Conservation (phyloP, 2,329 filamentous ascomycete genomes). For the Thelonectria olida region DNA sequence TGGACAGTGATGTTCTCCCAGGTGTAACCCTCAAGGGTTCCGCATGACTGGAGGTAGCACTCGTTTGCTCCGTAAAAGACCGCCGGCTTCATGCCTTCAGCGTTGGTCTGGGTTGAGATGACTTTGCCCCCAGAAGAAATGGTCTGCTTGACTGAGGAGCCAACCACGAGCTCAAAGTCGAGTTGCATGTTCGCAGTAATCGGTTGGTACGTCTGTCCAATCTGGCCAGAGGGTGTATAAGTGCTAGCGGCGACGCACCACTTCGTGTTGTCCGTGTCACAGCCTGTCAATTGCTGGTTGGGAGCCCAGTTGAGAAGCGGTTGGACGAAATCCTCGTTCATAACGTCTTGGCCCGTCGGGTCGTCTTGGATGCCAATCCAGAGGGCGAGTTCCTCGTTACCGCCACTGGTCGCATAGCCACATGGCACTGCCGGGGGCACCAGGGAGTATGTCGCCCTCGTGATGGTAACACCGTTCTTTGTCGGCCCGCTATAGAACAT, state of each 20-base stretch:
- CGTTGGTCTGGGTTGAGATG: slow-evolving; percentile 24
- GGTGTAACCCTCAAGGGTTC: slow-evolving; percentile 13
- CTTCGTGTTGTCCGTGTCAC: slow-evolving; percentile 22
- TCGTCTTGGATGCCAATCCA: slow-evolving; percentile 27
- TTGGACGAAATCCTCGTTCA: slow-evolving; percentile 18
- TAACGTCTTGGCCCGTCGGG: slow-evolving; percentile 16
- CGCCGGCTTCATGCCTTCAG: slow-evolving; percentile 24
- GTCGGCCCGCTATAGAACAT: slow-evolving; percentile 24
- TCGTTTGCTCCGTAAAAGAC: slow-evolving; percentile 27
- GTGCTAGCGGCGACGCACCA: slow-evolving; percentile 24
- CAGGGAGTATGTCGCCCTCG: slow-evolving; percentile 19
- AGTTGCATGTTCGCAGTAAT: slow-evolving; percentile 7
- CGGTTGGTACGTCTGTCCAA: slow-evolving; percentile 14
- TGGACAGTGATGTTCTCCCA: slow-evolving; percentile 23
- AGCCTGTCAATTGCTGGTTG: slow-evolving; percentile 11
- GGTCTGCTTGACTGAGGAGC: slow-evolving; percentile 15
- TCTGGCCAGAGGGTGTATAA: slow-evolving; percentile 16
- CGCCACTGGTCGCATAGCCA: slow-evolving; percentile 23
- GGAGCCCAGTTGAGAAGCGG: slow-evolving; percentile 25
- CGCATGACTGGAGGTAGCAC: slow-evolving; percentile 25
- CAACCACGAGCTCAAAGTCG: slow-evolving; percentile 22
- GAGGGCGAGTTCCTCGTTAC: slow-evolving; percentile 25
- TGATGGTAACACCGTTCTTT: slow-evolving; percentile 23
- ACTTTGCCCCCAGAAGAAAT: slow-evolving; percentile 17
- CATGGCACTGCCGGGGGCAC: slow-evolving; percentile 13